phyloP scores from a whole-genome alignment of 768 basidiomycete species.

The Fistulinella prunicolor region DNA sequence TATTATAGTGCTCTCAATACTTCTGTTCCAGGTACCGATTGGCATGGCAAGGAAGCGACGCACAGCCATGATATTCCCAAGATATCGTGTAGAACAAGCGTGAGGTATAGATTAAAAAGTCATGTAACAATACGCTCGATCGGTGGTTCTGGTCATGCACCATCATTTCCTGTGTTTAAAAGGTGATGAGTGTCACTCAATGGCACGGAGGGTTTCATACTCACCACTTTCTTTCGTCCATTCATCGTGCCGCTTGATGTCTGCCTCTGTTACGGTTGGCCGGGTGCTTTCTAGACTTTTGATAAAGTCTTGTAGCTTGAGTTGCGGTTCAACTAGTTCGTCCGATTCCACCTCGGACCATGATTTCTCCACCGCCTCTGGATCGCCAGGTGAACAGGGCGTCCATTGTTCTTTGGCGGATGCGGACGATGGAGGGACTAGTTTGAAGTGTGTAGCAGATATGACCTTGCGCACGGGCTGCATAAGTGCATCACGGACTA shows the following conservation, averaged over 20 bases:
- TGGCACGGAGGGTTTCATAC: constrained; percentile 18
- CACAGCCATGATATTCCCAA: constrained; percentile 12
- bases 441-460: constrained; percentile 92
- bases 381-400: constrained; percentile 94
- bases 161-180: constrained; percentile 27
- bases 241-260: constrained; percentile 79
- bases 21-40: constrained; percentile 3
- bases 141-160: constrained; percentile 22
- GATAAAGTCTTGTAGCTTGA: constrained; percentile 77
- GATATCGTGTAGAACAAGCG: constrained; percentile 9
- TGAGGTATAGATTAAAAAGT: constrained; percentile 21
- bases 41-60: background rate
- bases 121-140: background rate
- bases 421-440: constrained; percentile 30
- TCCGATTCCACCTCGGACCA: constrained; percentile 89
- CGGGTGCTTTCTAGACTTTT: constrained; percentile 73
- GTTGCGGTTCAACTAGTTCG: constrained; percentile 84
- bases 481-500: constrained; percentile 97
- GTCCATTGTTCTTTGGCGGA: constrained; percentile 64
- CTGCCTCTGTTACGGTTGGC: constrained; percentile 85
- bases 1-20: too few relatives aligned
- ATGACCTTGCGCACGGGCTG: constrained; percentile 97
- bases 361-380: constrained; percentile 77
- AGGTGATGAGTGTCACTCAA: background rate
- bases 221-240: constrained; percentile 84